Evolutionary conservation across 441 rosid species (phyloP).

Genomic region (Corymbia calophylla): DNA sequence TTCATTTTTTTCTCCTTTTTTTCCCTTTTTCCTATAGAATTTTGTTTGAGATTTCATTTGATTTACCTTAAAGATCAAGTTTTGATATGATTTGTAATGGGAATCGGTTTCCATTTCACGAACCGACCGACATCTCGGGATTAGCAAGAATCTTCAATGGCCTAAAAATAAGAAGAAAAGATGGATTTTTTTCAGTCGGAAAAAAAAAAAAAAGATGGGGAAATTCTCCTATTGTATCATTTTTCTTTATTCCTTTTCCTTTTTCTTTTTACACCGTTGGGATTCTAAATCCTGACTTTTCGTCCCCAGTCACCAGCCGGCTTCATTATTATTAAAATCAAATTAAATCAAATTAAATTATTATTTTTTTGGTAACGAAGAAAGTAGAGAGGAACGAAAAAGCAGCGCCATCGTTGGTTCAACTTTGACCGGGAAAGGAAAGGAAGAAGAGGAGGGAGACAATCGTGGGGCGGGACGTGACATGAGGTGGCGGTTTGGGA

Average conservation of each 20-base stretch:
- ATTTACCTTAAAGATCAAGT: not conserved
- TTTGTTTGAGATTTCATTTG: not conserved
- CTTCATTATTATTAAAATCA: not conserved
- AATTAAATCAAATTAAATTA: not conserved
- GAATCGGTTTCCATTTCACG: not conserved
- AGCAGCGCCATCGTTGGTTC: not conserved
- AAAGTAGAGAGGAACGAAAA: not conserved
- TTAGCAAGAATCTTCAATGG: fast-evolving
- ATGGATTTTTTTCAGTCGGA: fast-evolving
- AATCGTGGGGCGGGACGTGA: not conserved
- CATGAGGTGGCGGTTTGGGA: not conserved
- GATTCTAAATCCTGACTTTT: not conserved
- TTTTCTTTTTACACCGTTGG: fast-evolving
- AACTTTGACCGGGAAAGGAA: not conserved
- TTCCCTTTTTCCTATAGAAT: not conserved
- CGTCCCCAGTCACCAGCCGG: not conserved
- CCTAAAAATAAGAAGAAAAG: not conserved
- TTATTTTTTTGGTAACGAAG: too few species aligned
- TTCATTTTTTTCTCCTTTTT: not conserved
- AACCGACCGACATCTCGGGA: fast-evolving
- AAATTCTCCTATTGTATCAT: not conserved
- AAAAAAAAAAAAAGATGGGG: not conserved
- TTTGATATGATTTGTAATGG: fast-evolving
- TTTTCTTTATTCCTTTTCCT: too few species aligned
- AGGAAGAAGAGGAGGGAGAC: not conserved